Evolutionary conservation across 192 early-diverging fungal species (phyloP).

Genomic region (Backusella psychrophila): DNA sequence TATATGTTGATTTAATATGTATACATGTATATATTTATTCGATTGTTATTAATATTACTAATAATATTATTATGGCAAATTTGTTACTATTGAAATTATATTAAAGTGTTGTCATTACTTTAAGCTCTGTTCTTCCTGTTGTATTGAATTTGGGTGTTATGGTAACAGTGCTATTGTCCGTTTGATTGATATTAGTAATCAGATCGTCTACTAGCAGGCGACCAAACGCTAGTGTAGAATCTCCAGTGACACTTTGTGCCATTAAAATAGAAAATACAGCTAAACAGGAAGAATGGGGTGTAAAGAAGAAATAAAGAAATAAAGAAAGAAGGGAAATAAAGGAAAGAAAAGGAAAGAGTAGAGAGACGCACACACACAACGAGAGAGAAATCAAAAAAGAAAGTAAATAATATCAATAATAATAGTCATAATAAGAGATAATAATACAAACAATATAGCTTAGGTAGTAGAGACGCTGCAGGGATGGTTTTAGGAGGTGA

Average conservation of each 20-base stretch:
- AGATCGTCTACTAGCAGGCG: constrained; percentile 9
- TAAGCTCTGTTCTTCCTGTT: constrained; percentile 16
- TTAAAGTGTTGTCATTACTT: constrained; percentile 17
- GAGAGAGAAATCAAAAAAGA: not conserved
- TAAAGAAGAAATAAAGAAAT: not conserved
- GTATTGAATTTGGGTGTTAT: constrained; percentile 25
- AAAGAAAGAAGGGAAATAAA: not conserved
- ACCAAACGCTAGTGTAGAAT: constrained; percentile 13
- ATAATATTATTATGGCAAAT: no score
- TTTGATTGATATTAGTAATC: constrained; percentile 17
- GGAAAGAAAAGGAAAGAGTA: constrained; percentile 3
- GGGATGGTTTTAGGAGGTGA: not conserved
- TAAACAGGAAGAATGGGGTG: not conserved
- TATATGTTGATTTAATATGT: not conserved
- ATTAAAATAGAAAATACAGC: not conserved
- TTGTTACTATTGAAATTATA: not conserved
- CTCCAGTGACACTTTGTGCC: not conserved
- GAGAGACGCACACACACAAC: not conserved
- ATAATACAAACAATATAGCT: not conserved
- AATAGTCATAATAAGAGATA: not conserved
- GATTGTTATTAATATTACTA: not conserved
- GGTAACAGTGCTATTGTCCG: constrained; percentile 19
- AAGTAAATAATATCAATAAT: not conserved
- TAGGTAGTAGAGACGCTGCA: not conserved
- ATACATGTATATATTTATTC: not conserved